Evolutionary conservation across 2,329 filamentous ascomycete genomes (phyloP), one percentile per base, ranked within the genome.

Genomic region (Diaporthe batatas): DNA sequence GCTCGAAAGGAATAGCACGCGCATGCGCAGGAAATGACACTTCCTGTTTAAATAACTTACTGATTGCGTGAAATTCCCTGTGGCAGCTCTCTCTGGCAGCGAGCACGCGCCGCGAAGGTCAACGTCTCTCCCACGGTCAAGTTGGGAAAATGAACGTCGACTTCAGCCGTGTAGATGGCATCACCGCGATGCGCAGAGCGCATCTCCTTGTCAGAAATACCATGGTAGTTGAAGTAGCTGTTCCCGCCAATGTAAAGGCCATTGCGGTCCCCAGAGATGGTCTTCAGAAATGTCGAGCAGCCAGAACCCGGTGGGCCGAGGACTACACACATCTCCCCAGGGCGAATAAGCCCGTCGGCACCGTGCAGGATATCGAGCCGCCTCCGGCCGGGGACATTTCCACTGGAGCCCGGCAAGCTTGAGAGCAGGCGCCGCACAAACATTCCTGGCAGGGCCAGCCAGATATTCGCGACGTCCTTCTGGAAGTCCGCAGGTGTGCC

Each of bases 271-370:
- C 94, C 94, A 3, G 94, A 90, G 76, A 97, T 90, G 0, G 94
- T 93, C 85, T 97, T 97, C 72, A 97, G 86, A 76, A 97, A 91
- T 2, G 94, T 97, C 18, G 93, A 94, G 81, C 94, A 97, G 70
- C 93, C 93, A 23, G 88, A 87, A 47, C 89, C 89, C 2, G 92
- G 92, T 71, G 92, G 92, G 21, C 92, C 92, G 47, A 94, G 85
- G 3, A 94, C 92, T n/a, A 94, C 91, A 39, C 94, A 82, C 91
- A 94, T 93, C 84, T 94, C 92, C 54, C 92, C 29, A 29, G 29
- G 29, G 29, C 29, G 29, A 29, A 29, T 29, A 3, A 29, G 29
- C 29, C 29, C 29, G 5, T 29, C 29, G 29, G 29, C 29, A 29
- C 29, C 29, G 29, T 29, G 29, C 29, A 29, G 29, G 29, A 29